Evolutionary conservation across 2,329 filamentous ascomycete species (phyloP).

Genomic region (Stagonosporopsis vannaccii): DNA sequence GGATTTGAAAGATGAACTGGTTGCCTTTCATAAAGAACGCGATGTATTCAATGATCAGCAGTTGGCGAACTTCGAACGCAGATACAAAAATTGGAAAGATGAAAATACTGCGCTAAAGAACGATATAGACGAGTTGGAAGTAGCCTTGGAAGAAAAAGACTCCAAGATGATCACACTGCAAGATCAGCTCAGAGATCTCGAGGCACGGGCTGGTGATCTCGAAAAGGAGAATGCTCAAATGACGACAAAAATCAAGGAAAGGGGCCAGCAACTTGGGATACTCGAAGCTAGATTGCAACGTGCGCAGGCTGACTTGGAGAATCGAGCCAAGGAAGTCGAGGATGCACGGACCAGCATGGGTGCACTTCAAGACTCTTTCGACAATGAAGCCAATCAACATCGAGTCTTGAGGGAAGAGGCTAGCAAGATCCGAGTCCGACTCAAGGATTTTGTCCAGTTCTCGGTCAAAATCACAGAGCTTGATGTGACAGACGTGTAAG

Average conservation of each 20-base stretch:
- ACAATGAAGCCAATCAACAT: background rate
- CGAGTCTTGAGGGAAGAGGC: constrained; percentile 2
- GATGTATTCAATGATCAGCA: background rate
- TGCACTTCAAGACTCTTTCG: background rate
- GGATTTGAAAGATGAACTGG: background rate
- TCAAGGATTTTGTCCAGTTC: constrained; percentile 1
- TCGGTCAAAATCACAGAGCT: background rate
- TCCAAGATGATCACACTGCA: background rate
- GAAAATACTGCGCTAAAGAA: constrained; percentile 1
- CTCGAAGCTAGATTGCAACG: background rate
- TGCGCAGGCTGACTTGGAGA: background rate
- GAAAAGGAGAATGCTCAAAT: background rate
- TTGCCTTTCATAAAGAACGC: background rate
- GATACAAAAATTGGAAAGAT: constrained; percentile 3
- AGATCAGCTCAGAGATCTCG: background rate
- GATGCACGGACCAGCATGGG: background rate
- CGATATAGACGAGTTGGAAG: background rate
- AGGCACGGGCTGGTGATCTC: background rate
- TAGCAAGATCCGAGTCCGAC: background rate
- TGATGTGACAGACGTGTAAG: constrained; percentile 4
- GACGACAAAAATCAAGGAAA: constrained; percentile 1
- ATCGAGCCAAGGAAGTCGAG: background rate
- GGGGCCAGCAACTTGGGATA: background rate
- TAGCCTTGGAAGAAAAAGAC: background rate
- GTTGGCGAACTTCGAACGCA: background rate